Base-by-base conservation (phyloP, 768 basidiomycete genomes). In the Porpolomopsis calyptriformis region DNA sequence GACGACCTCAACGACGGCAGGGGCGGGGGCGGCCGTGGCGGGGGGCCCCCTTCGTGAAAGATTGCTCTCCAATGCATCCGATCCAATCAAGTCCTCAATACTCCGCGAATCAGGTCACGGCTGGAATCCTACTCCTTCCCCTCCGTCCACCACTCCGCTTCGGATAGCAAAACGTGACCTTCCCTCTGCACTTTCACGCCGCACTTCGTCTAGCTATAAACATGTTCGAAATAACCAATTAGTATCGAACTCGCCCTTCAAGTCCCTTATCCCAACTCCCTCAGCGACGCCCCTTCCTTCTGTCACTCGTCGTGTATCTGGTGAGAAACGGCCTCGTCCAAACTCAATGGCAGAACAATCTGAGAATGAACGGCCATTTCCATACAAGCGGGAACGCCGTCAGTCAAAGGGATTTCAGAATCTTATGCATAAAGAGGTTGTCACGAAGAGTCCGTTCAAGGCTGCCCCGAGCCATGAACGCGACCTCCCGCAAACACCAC, bases 161-260 rank as follows among this genome's bases (percentile, higher is more conserved):
- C 74, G 82, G 50, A 85, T 88, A 52, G 64, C 81, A 12, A 88
- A 87, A 59, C 76, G 83, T 49, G 81, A 82, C 46, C 68, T 71
- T 37, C 67, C 72, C 22, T 51, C 77, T 37, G 60, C 64, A n/a
- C 63, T 87, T 37, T 78, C 80, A 40, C 77, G 87, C 25, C 74
- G 87, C 35, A 72, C 77, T 12, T 87, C 85, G 6, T 81, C 78
- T 34, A 87, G 84, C 61, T 90, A 82, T 64, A 81, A 76, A 52
- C 86, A 86, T 61, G 73, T 89, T 52, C 74, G 73, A 55, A 80
- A 68, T 54, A 85, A 80, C 59, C 80, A 82, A 57, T 79, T 89
- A 46, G 88, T 91, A 14, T 80, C 82, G 23, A 88, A 88, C 53
- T 91, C 88, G 9, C 87, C 87, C 8, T 91, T 91, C 68, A 85